Evolutionary conservation across 495 filamentous ascomycete species (phyloP), one percentile per base, ranked within the genome.

Genomic region (Penicillium roqueforti): DNA sequence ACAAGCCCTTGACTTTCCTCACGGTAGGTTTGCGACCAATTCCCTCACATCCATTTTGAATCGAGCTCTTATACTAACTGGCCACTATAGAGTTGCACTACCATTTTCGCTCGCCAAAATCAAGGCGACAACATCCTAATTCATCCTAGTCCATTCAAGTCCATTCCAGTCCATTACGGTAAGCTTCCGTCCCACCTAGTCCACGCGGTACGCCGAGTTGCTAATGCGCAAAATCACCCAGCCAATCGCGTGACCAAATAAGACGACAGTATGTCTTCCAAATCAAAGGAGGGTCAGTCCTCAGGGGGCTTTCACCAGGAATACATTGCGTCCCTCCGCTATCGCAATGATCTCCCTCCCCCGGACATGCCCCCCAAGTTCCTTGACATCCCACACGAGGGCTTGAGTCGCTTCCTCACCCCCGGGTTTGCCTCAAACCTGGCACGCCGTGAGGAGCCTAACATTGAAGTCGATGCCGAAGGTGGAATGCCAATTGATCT

Each of bases 401-500:
- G 95, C 13, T 80, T 97, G 18, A 78, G 86, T 8, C 86, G 91
- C 61, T 97, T 96, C 68, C 91, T 92, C 13, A 86, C 84, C 9
- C 87, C 92, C 1, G 84, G 81, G 2, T 97, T 95, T 74, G 88
- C 90, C 22, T 92, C 91, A 28, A 85, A 89, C 47, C 71, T 98
- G 54, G 89, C 89, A 1, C 80, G 91, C 57, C 89, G 95, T 56
- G 92, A 97, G 73, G 84, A 91, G n/a, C 75, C 95, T 4, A 96
- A 95, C 56, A 91, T 98, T 47, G 93, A 97, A 69, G 91, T 91
- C 19, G 95, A 98, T 82, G 92, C 91, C 18, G 95, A 97, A 75
- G 83, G 96, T 53, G 93, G 95, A 32, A 97, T 98, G 92, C 90
- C 89, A 36, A 83, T 98, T 68, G 92, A 98, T 68, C 74, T 98